A percentile compares a stretch with the other conserved stretches of the same genome.
Conservation (phyloP, 441 rosid genomes). For the Kokia cookei region DNA sequence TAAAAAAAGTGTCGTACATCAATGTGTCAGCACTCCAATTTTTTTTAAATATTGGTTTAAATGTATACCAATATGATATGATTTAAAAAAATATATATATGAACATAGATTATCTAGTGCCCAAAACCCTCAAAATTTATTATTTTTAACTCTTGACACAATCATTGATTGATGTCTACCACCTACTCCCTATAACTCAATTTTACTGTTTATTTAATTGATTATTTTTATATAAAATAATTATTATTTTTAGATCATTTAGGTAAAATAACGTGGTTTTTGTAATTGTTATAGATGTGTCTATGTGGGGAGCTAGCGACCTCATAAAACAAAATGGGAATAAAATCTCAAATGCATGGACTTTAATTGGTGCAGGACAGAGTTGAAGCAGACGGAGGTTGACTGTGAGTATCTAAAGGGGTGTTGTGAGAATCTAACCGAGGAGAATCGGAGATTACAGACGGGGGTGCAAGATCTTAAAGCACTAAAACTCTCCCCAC, state of each 20-base stretch:
- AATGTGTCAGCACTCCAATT: fast-evolving
- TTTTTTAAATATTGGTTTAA: too few relatives aligned
- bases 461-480: background rate
- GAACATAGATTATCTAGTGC: fast-evolving
- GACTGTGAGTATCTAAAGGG: background rate
- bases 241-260: too few relatives aligned
- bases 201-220: too few relatives aligned
- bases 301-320: background rate
- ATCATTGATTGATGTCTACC: too few relatives aligned
- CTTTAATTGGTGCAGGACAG: background rate
- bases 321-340: background rate
- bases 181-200: too few relatives aligned
- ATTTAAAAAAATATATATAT: too few relatives aligned
- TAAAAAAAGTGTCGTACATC: too few relatives aligned
- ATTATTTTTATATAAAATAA: too few relatives aligned
- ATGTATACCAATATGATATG: fast-evolving
- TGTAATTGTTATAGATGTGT: too few relatives aligned
- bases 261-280: too few relatives aligned
- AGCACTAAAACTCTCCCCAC: background rate
- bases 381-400: background rate
- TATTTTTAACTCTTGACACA: too few relatives aligned
- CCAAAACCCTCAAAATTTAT: too few relatives aligned
- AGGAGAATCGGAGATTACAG: background rate
- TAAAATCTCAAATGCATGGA: background rate
- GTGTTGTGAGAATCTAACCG: background rate